Evolutionary conservation across 139 green algal species (phyloP), one percentile per base, ranked within the genome.

Genomic region (Zygnema cylindricum): DNA sequence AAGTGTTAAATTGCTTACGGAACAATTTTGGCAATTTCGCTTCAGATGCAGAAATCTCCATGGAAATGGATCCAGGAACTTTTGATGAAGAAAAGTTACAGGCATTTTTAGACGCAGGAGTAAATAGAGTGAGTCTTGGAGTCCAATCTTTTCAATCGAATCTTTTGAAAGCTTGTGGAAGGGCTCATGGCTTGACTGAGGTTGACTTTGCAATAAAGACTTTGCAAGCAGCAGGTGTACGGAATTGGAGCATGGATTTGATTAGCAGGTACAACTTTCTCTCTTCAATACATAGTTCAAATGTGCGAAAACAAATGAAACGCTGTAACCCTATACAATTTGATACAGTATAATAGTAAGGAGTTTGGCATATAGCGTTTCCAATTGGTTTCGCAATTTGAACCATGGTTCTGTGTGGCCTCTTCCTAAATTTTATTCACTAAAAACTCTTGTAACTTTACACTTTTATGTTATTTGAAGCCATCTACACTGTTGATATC

Each of bases 1-100:
- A 76, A 23, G 88, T 99, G 36, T 86, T 99, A 32, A 36, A 0
- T 33, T 39, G 43, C 0, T 73, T 93, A 1, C 79, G 84, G 33
- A 1, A 55, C 57, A 39, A 63, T 38, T 96, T 96, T 91, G 95
- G 96, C 2, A 95, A 98, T 3, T n/a, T n/a, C n/a, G 87, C 92
- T 1, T 23, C 43, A 0, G 90, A 84, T 1, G 95, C 95, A 1
- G 97, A 99, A 92, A 95, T 99, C 32, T 95, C 93, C 1, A 93
- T 99, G 55, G 97, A 99, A 88, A 95, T 95, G 0, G 97, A 99
- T 89, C 97, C 97, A 0, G 97, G 97, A 42, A 99, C 97, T 1
- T 99, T 99, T 92, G 94, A 98, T 81, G 82, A 79, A 11, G 38
- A 77, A 0, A 92, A 93, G 57, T 90, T 99, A 88, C 54, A 82